These are phyloP conservation scores for Diutina neorugosa DNA, from an alignment of 1,139 yeast species.

Conservation along the genomic window DNA sequence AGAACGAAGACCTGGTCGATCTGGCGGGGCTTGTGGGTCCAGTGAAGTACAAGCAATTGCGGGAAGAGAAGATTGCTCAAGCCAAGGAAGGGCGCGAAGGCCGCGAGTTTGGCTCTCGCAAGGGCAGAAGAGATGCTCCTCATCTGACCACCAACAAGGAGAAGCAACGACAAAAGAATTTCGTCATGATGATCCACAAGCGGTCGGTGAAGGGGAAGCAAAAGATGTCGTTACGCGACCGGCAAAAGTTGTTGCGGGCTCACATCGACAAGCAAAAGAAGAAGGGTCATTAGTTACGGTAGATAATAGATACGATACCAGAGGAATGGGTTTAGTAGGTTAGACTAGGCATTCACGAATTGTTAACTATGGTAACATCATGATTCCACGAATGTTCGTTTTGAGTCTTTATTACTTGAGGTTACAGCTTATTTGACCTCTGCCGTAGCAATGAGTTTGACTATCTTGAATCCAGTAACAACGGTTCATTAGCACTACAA, in stretches of 20 bases:
- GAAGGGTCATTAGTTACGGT: conserved; percentile 20
- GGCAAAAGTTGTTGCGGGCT: conserved; percentile 75
- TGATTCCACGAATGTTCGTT: no score
- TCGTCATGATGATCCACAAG: conserved; percentile 97
- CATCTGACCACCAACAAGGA: conserved; percentile 93
- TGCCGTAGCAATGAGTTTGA: no score
- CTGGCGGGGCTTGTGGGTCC: conserved; percentile 72
- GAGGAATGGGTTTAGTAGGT: no score
- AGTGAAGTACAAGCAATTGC: conserved; percentile 69
- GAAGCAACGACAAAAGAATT: conserved; percentile 96
- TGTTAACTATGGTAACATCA: no score
- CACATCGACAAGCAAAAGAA: conserved; percentile 85
- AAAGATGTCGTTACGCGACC: conserved; percentile 77
- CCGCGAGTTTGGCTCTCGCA: conserved; percentile 80
- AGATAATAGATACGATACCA: not conserved
- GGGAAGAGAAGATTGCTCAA: conserved; percentile 82
- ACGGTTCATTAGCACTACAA: no score
- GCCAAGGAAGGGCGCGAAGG: conserved; percentile 90
- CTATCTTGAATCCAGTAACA: no score
- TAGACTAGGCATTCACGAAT: no score
- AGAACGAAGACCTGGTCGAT: conserved; percentile 78
- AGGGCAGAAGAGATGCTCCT: conserved; percentile 65
- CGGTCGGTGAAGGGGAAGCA: conserved; percentile 89
- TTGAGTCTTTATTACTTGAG: no score
- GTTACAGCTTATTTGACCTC: no score